Conservation (phyloP, 2,329 filamentous ascomycete genomes). For the Cercospora zeae-maydis region DNA sequence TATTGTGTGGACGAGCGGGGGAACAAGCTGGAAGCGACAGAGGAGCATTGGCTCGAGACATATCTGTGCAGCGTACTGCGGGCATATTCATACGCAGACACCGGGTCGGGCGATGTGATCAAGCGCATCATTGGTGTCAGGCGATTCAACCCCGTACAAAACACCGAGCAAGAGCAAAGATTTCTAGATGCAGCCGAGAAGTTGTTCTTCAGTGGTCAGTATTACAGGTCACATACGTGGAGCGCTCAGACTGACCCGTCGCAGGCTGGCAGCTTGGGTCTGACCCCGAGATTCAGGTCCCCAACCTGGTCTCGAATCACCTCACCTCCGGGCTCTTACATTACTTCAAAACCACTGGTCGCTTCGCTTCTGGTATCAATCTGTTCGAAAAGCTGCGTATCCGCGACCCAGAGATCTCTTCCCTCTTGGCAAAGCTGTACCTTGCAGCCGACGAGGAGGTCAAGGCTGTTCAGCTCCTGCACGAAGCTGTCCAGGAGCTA, state of each 20-base stretch:
- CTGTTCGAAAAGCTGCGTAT: conserved; percentile 92
- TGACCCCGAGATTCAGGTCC: conserved; percentile 94
- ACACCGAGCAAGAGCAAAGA: conserved; percentile 95
- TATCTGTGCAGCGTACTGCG: conserved; percentile 92
- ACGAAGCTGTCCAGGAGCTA: conserved; percentile 82
- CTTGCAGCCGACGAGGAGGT: conserved; percentile 97
- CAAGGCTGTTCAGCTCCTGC: conserved; percentile 82
- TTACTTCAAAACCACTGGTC: conserved; percentile 92
- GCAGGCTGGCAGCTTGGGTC: conserved; percentile 91
- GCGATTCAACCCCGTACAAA: conserved; percentile 95
- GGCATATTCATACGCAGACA: conserved; percentile 94
- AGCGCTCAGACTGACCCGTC: conserved; percentile 5
- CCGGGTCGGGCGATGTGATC: conserved; percentile 89
- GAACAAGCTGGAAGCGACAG: conserved; percentile 87
- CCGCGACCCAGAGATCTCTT: conserved; percentile 90
- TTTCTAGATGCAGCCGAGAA: conserved; percentile 93
- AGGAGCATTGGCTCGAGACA: conserved; percentile 94
- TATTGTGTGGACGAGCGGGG: conserved; percentile 97
- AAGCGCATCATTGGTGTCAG: conserved; percentile 96
- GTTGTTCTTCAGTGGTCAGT: conserved; percentile 82
- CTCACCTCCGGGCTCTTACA: conserved; percentile 87
- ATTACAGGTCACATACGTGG: background rate
- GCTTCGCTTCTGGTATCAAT: conserved; percentile 93
- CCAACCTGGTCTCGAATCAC: conserved; percentile 94
- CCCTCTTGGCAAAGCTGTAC: conserved; percentile 82